Evolutionary conservation across 129 eudicot genomes (phyloP), one percentile per base, ranked within the genome.

Genomic region (Flaveria brownii): DNA sequence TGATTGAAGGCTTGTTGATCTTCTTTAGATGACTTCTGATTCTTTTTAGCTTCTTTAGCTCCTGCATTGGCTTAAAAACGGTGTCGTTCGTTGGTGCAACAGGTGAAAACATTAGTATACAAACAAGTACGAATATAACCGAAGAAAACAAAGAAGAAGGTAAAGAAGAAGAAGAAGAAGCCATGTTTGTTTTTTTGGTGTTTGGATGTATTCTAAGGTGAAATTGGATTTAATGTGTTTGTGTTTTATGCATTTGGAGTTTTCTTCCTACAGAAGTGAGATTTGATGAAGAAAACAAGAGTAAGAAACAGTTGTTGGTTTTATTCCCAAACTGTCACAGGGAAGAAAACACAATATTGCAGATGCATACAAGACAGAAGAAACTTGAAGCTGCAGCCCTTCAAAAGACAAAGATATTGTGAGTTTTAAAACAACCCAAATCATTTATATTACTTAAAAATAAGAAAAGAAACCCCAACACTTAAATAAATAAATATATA

Each of bases 1-100:
- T 86, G 85, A 84, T 86, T 5, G 96, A 78, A 76, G 96, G 97
- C 82, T 89, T 95, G 88, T 95, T 95, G 90, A 87, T 87, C 64
- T 82, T 95, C 82, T 71, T 91, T 11, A 95, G 86, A 56, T 89
- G 89, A 73, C 78, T 86, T 82, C 87, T 86, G 67, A 87, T 59
- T 73, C 89, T 95, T 82, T 83, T 89, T 20, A 93, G 79, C 75
- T 78, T 93, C 75, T 76, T 85, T 80, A 95, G 60, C 80, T 91
- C 88, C 52, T 85, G 83, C 36, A 22, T 73, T 47, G 98, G 96
- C 71, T 83, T 79, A 66, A 91, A 84, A 45, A 33, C 42, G 60
- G 97, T 87, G 72, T 87, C 90, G 78, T 94, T 94, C 39, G 78
- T 70, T 5, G 78, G 87, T 17, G 72, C 80, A 43, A 84, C 75